These are phyloP conservation scores for Vigna unguiculata DNA, from an alignment of 306 rosid genomes.

Conservation along the genomic window DNA sequence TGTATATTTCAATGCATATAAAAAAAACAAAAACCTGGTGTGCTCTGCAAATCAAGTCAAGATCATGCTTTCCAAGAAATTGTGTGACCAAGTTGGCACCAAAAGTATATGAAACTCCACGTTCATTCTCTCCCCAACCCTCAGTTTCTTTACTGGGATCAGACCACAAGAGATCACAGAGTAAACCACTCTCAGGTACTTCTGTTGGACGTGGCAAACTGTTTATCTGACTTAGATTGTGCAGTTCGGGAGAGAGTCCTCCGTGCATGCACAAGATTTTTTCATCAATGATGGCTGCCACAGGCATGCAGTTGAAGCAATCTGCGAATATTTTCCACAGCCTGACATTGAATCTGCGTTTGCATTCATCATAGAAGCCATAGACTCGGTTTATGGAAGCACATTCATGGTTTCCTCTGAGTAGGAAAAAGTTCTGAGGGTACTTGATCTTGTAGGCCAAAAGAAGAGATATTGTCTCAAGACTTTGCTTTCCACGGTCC, in stretches of 20 bases:
- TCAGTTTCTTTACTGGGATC: slow-evolving; percentile 47
- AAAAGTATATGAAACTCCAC: slow-evolving; percentile 56
- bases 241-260: slow-evolving; percentile 50
- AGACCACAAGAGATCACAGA: slow-evolving; percentile 53
- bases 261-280: slow-evolving; percentile 54
- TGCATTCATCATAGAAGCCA: slow-evolving; percentile 53
- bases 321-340: slow-evolving; percentile 49
- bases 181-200: slow-evolving; percentile 49
- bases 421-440: slow-evolving; percentile 49
- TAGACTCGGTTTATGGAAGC: slow-evolving; percentile 47
- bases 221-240: slow-evolving; percentile 45
- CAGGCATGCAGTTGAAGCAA: slow-evolving; percentile 51
- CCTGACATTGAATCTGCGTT: slow-evolving; percentile 48
- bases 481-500: slow-evolving; percentile 55
- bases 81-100: slow-evolving; percentile 44
- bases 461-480: slow-evolving; percentile 53
- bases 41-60: slow-evolving; percentile 57
- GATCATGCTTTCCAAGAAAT: slow-evolving; percentile 47
- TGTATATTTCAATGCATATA: background rate
- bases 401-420: slow-evolving; percentile 54
- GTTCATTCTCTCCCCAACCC: slow-evolving; percentile 50
- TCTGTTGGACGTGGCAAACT: slow-evolving; percentile 42
- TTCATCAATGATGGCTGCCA: slow-evolving; percentile 47
- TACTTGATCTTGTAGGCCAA: slow-evolving; percentile 53
- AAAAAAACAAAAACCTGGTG: slow-evolving; percentile 58